Evolutionary conservation across 768 basidiomycete genomes (phyloP).

Genomic region (Vishniacozyma victoriae): DNA sequence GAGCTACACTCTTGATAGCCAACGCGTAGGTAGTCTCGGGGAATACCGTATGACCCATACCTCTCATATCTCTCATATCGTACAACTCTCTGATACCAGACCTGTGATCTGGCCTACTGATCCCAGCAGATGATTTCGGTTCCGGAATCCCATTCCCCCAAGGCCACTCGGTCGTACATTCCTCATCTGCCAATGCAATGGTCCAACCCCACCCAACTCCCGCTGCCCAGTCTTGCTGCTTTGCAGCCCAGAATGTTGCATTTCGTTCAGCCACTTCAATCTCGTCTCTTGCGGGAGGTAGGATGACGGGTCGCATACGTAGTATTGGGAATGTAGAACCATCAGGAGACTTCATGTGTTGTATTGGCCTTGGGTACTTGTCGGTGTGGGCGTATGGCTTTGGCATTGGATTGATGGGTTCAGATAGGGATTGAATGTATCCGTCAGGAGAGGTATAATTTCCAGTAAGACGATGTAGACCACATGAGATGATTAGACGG

Average conservation of each 20-base stretch:
- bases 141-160: constrained; percentile 25
- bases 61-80: constrained; percentile 13
- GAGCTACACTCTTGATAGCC: constrained; percentile 26
- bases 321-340: constrained; percentile 5
- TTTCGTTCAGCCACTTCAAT: constrained; percentile 39
- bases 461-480: constrained; percentile 37
- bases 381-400: constrained; percentile 18
- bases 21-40: constrained; percentile 28
- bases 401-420: constrained; percentile 14
- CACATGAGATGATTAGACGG: constrained; percentile 34
- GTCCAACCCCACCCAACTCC: constrained; percentile 39
- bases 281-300: constrained; percentile 37
- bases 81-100: constrained; percentile 22
- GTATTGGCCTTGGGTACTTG: constrained; percentile 13
- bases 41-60: constrained; percentile 7
- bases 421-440: not conserved
- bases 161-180: constrained; percentile 36
- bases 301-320: constrained; percentile 34
- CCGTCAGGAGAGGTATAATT: constrained; percentile 15
- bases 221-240: constrained; percentile 39
- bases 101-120: constrained; percentile 3
- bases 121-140: constrained; percentile 4
- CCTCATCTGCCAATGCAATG: constrained; percentile 27
- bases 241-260: constrained; percentile 43
- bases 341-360: not conserved